These are phyloP conservation scores for Zasmidium angulare DNA, from an alignment of 2,329 filamentous ascomycete species.

Conservation along the genomic window DNA sequence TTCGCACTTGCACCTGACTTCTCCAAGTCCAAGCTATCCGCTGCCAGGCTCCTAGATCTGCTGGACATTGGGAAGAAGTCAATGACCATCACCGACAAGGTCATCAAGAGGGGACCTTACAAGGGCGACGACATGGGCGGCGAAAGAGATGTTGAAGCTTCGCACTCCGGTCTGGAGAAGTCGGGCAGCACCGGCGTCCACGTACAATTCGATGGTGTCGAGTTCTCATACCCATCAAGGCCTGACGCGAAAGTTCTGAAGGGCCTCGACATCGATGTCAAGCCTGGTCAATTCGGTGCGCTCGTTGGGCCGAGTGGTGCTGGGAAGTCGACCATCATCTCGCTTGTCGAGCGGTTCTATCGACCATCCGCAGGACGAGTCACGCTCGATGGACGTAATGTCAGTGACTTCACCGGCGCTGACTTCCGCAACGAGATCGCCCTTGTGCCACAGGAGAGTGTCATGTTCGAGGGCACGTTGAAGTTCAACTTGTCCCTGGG, in stretches of 20 bases:
- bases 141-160: conserved; percentile 14
- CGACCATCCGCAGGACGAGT: conserved; percentile 64
- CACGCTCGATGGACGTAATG: conserved; percentile 48
- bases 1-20: conserved; percentile 74
- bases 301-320: conserved; percentile 44
- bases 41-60: conserved; percentile 54
- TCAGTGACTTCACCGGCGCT: conserved; percentile 37
- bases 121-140: conserved; percentile 1
- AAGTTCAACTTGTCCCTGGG: conserved; percentile 40
- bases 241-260: conserved; percentile 59
- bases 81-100: conserved; percentile 7
- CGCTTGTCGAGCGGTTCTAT: conserved; percentile 53
- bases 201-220: conserved; percentile 59
- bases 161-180: not conserved
- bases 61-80: conserved; percentile 36
- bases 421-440: conserved; percentile 45
- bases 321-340: conserved; percentile 43
- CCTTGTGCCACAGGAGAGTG: conserved; percentile 50
- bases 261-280: conserved; percentile 30
- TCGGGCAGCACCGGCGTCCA: conserved; percentile 10
- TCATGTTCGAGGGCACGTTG: conserved; percentile 48
- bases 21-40: conserved; percentile 64
- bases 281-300: conserved; percentile 41
- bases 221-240: conserved; percentile 66
- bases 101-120: conserved; percentile 5